Evolutionary conservation across 768 basidiomycete species (phyloP).

Genomic region (Neoboletus subvelutipes): DNA sequence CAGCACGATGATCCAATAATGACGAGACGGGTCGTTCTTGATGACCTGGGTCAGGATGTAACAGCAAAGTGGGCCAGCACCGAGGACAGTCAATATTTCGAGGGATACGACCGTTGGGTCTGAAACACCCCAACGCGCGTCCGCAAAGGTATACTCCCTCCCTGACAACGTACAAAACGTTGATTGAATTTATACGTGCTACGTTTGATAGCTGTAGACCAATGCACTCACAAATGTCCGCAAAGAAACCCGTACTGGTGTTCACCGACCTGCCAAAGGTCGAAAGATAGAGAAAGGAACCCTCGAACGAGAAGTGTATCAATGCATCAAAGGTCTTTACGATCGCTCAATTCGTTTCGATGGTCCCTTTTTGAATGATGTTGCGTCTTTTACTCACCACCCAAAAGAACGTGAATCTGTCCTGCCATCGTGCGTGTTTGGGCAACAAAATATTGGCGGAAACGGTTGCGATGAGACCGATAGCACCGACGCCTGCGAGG

Average conservation of each 20-base stretch:
- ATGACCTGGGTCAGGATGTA: constrained; percentile 68
- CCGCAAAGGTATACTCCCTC: constrained; percentile 80
- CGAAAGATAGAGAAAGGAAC: constrained; percentile 77
- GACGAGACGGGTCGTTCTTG: constrained; percentile 57
- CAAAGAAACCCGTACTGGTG: constrained; percentile 64
- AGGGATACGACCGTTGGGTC: constrained; percentile 82
- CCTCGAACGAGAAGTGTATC: constrained; percentile 79
- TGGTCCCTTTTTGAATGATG: background rate
- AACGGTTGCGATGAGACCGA: constrained; percentile 52
- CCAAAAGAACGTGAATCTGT: constrained; percentile 76
- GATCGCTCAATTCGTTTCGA: background rate
- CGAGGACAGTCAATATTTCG: constrained; percentile 78
- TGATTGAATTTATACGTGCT: background rate
- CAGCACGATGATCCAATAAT: constrained; percentile 72
- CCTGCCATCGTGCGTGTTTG: constrained; percentile 60
- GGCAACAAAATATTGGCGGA: constrained; percentile 59
- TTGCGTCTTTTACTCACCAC: constrained; percentile 47
- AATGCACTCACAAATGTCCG: constrained; percentile 69
- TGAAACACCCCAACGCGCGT: constrained; percentile 76
- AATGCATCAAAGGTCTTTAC: constrained; percentile 75
- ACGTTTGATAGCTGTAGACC: background rate
- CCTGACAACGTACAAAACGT: constrained; percentile 39
- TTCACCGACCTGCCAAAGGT: constrained; percentile 72
- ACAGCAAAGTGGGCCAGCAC: constrained; percentile 69
- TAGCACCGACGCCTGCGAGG: constrained; percentile 53